phyloP scores from a whole-genome alignment of 495 filamentous ascomycete genomes.

The Massariosphaeria phaeospora region DNA sequence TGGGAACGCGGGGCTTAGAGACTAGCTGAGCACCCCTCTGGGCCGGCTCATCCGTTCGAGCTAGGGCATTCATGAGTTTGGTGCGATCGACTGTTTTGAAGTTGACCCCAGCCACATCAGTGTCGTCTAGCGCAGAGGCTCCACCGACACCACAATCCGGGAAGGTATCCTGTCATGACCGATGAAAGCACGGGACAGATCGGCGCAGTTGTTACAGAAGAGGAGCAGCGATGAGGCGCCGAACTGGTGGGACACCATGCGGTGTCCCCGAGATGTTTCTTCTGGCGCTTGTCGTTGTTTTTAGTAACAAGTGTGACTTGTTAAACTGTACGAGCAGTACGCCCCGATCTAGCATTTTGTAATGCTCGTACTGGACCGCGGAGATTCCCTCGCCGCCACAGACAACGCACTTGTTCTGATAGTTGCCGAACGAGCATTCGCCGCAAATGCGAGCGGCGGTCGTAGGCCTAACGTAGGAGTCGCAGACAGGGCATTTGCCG shows the following conservation, averaged over 20 bases:
- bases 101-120: slow-evolving; percentile 95
- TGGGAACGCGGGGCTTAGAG: slow-evolving; percentile 73
- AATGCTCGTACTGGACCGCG: too few species aligned
- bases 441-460: slow-evolving; percentile 97
- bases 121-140: slow-evolving; percentile 95
- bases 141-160: slow-evolving; percentile 84
- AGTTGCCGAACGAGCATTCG: slow-evolving; percentile 98
- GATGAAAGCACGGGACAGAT: too few species aligned
- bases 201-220: too few species aligned
- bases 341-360: too few species aligned
- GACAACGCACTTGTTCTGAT: slow-evolving; percentile 99
- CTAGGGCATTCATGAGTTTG: slow-evolving; percentile 93
- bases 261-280: too few species aligned
- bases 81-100: slow-evolving; percentile 99
- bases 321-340: too few species aligned
- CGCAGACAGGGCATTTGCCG: slow-evolving; percentile 98
- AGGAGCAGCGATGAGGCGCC: too few species aligned
- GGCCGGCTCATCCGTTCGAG: slow-evolving; percentile 96
- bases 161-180: too few species aligned
- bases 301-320: too few species aligned
- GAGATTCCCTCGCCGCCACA: slow-evolving; percentile 99
- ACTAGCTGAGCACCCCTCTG: slow-evolving; percentile 63
- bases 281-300: too few species aligned
- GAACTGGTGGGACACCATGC: too few species aligned
- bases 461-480: slow-evolving; percentile 95